Evolutionary conservation across 495 filamentous ascomycete species (phyloP).

Genomic region (Cudoniella acicularis): DNA sequence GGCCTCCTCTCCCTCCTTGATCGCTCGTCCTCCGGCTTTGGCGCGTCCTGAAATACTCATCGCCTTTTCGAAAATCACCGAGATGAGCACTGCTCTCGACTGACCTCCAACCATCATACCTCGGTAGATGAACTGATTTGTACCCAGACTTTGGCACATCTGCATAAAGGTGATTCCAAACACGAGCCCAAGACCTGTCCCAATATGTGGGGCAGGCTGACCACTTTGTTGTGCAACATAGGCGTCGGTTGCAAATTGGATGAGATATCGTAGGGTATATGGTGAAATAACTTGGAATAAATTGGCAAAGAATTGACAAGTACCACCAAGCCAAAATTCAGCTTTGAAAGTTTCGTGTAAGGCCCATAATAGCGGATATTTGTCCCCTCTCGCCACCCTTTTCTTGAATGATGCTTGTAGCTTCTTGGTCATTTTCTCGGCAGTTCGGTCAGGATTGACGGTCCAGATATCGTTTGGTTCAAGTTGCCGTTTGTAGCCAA

Average conservation of each 20-base stretch:
- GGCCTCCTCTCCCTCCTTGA: slow-evolving; percentile 40
- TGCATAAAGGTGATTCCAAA: slow-evolving; percentile 78
- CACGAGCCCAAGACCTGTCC: slow-evolving; percentile 66
- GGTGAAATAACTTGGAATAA: slow-evolving; percentile 71
- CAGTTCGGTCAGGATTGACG: slow-evolving; percentile 76
- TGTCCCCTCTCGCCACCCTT: slow-evolving; percentile 61
- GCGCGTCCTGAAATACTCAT: slow-evolving; percentile 78
- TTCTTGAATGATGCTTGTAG: slow-evolving; percentile 63
- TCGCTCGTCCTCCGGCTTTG: slow-evolving; percentile 55
- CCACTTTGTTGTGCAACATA: slow-evolving; percentile 52
- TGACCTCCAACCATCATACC: slow-evolving; percentile 80
- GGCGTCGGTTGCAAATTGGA: slow-evolving; percentile 74
- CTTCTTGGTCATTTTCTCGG: slow-evolving; percentile 60
- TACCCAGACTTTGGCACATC: slow-evolving; percentile 63
- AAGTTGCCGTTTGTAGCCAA: slow-evolving; percentile 79
- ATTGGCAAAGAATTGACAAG: slow-evolving; percentile 68
- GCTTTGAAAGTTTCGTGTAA: slow-evolving; percentile 82
- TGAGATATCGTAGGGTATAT: slow-evolving; percentile 70
- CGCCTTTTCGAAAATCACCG: slow-evolving; percentile 74
- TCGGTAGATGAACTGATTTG: slow-evolving; percentile 78
- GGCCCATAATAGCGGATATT: slow-evolving; percentile 73
- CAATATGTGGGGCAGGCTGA: slow-evolving; percentile 54
- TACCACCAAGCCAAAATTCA: slow-evolving; percentile 81
- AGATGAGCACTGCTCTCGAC: slow-evolving; percentile 67
- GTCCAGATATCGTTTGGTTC: slow-evolving; percentile 83